Percentiles rank a stretch among this genome's conserved stretches.
Conservation (phyloP, 164 flowering plant genomes). For the Macadamia tetraphylla region DNA sequence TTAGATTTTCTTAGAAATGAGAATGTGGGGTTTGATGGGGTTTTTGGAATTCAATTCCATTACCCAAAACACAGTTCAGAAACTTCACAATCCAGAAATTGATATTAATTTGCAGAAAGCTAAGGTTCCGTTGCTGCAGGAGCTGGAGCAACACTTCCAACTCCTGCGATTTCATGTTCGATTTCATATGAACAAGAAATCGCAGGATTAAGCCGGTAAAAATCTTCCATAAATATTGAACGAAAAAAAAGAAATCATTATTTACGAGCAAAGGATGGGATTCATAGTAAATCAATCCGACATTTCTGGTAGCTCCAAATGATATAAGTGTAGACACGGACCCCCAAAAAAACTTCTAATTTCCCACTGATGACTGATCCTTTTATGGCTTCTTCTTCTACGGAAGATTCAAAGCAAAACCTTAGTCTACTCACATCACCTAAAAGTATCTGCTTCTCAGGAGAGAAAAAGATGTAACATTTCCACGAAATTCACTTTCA, state of each 20-base stretch:
- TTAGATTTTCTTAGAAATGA: not conserved
- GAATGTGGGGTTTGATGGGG: not conserved
- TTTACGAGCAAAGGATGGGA: not conserved
- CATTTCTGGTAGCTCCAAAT: not conserved
- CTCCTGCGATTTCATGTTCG: not conserved
- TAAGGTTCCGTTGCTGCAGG: not conserved
- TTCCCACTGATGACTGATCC: no score
- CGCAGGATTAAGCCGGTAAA: slow-evolving; percentile 10
- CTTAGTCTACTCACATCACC: no score
- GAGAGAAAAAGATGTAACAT: no score
- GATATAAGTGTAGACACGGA: not conserved
- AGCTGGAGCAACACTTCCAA: not conserved
- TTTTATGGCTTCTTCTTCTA: no score
- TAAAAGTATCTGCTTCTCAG: no score
- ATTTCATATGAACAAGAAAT: slow-evolving; percentile 4
- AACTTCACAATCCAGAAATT: not conserved
- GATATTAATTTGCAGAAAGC: no score
- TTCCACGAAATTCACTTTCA: no score
- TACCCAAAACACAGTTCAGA: not conserved
- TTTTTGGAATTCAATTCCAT: not conserved
- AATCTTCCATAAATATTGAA: slow-evolving; percentile 7
- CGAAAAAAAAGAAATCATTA: no score
- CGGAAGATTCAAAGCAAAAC: no score
- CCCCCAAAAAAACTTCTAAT: not conserved
- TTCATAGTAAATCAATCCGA: not conserved